These are phyloP conservation scores for Casuarina cunninghamiana DNA, from an alignment of 306 rosid genomes.

Conservation along the genomic window DNA sequence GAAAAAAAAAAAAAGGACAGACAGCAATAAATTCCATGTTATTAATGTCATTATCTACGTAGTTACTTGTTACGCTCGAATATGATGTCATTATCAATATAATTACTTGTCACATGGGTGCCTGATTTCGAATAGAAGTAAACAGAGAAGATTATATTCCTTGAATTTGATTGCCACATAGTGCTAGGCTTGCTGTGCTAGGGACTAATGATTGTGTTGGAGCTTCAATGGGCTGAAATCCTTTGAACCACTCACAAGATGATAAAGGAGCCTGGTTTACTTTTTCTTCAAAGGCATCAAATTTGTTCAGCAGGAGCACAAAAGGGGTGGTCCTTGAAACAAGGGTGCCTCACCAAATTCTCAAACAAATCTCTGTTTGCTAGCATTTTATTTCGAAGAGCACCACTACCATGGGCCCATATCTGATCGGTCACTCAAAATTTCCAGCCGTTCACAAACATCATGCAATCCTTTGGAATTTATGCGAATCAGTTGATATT, in stretches of 20 bases:
- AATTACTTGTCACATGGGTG: too few species aligned
- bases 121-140: too few species aligned
- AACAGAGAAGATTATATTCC: constrained; percentile 64
- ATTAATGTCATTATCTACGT: too few species aligned
- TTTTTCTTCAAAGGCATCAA: constrained; percentile 78
- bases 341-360: constrained; percentile 73
- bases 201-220: constrained; percentile 54
- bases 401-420: constrained; percentile 50
- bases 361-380: constrained; percentile 75
- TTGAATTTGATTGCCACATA: constrained; percentile 80
- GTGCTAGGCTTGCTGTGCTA: constrained; percentile 80
- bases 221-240: constrained; percentile 79
- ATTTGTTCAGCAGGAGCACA: constrained; percentile 74
- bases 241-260: constrained; percentile 75
- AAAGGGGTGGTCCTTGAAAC: constrained; percentile 72
- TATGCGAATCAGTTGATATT: constrained; percentile 76
- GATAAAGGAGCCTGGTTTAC: constrained; percentile 63
- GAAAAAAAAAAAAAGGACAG: too few species aligned
- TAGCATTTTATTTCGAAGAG: constrained; percentile 62
- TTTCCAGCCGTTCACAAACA: constrained; percentile 86
- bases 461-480: constrained; percentile 76
- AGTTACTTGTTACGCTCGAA: too few species aligned
- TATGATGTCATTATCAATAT: too few species aligned
- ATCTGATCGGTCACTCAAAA: constrained; percentile 76
- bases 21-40: too few species aligned